A percentile compares a stretch with the other conserved stretches of the same genome.
phyloP scores from a whole-genome alignment of 176 grass and related monocot species.

The Triticum dicoccoides region DNA sequence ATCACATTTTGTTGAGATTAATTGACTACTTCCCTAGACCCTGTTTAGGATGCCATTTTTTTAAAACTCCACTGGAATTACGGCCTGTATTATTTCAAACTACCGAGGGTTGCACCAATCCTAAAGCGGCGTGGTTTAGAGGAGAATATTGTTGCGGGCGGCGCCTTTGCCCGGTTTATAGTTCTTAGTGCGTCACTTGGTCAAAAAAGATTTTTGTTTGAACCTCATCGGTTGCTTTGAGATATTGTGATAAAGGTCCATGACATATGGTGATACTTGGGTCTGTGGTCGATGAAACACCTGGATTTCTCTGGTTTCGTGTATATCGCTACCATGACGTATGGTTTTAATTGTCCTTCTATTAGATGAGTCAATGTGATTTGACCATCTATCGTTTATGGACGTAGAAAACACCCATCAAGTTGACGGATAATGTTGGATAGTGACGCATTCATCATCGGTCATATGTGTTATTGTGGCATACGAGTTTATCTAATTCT shows the following conservation, averaged over 20 bases:
- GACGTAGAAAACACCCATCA: not conserved
- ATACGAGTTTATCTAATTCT: no score
- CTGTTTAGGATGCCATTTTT: not conserved
- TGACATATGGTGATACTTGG: not conserved
- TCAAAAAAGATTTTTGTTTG: not conserved
- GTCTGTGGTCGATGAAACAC: not conserved
- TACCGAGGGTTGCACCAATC: not conserved
- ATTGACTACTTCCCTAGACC: not conserved
- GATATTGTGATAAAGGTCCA: not conserved
- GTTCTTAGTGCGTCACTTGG: not conserved
- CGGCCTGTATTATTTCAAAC: not conserved
- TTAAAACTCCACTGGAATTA: not conserved
- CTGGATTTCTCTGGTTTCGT: not conserved
- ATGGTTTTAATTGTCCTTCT: not conserved
- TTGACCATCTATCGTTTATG: no score
- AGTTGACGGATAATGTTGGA: not conserved
- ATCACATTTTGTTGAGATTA: not conserved
- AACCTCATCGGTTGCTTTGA: no score
- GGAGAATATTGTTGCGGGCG: not conserved
- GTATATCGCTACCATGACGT: not conserved
- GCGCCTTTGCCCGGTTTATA: not conserved
- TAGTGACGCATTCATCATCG: not conserved
- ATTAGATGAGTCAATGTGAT: not conserved
- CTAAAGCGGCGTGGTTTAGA: not conserved
- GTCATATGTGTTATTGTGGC: not conserved